Base-by-base conservation (phyloP, 2,329 filamentous ascomycete genomes). In the Clathrospora elynae region DNA sequence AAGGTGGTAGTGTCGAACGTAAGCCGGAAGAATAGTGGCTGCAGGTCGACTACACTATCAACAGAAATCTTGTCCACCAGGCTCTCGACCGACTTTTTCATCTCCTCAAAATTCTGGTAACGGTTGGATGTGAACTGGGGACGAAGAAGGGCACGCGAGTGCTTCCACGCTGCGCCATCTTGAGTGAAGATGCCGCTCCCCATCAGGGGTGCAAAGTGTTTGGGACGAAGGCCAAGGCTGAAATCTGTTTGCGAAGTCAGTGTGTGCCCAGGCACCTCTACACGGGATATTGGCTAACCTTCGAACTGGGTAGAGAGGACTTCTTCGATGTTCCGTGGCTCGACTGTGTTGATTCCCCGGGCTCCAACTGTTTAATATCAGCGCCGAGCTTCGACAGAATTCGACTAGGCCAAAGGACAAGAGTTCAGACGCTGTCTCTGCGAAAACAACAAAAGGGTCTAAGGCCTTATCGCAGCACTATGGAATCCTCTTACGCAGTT, bases 1-100 rank as follows among this genome's bases (percentile, higher is more conserved):
- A 61, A 56, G 1, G 61, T 69, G 1, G 68, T 62, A 1, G 66
- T 66, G 22, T 71, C 67, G 8, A 73, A 46, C 2, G 68, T 73
- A 14, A 70, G 46, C n/a, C 60, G 54, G 44, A 71, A 70, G 36
- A 74, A 73, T 0, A 71, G 49, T 0, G 68, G 65, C 36, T 71
- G 62, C 0, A 75, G 42, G 46, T 73, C 67, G 3, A 57, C 55
- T 1, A 59, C 33, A 52, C 51, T 57, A 59, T 11, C 51, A 34
- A 16, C 30, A 12, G 26, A 29, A 49, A 6, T 50, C 32, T 10
- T 33, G 38, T 6, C 26, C 12, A 41, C 12, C 6, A 66, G 19
- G 20, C 31, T 36, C 2, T 49, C 46, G 13, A 74, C 26, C 7
- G 30, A 38, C 26, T 34, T 35, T 54, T 56, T 55, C 22, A 75